Evolutionary conservation across 169 alveolate species (phyloP).

Genomic region (Plasmodium gaboni): DNA sequence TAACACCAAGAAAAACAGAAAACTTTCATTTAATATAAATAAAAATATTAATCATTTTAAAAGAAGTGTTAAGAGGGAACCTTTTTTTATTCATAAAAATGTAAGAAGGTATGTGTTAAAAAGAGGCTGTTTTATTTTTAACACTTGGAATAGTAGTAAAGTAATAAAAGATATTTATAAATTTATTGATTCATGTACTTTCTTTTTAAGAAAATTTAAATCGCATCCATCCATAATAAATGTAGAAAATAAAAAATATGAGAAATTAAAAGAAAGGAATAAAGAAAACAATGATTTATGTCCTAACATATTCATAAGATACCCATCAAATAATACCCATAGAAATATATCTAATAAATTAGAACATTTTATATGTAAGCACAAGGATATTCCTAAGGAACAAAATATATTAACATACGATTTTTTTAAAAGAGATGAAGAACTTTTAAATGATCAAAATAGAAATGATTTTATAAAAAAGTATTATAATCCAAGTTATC

Average conservation of each 20-base stretch:
- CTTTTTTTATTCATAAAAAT: background rate
- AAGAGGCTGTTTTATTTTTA: background rate
- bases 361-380: background rate
- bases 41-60: background rate
- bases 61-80: too few relatives aligned
- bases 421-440: slow-evolving; percentile 8
- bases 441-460: slow-evolving; percentile 8
- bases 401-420: background rate
- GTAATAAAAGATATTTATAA: background rate
- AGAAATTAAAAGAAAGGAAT: background rate
- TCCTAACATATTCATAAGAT: background rate
- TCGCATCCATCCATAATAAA: background rate
- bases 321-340: background rate
- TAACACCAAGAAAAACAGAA: background rate
- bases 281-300: background rate
- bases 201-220: background rate
- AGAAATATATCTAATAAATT: background rate
- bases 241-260: slow-evolving; percentile 1
- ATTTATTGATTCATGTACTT: background rate
- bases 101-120: background rate
- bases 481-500: background rate
- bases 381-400: background rate
- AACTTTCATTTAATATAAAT: background rate
- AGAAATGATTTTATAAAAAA: background rate
- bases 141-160: background rate